These are phyloP conservation scores for Salix purpurea DNA, from an alignment of 345 rosid genomes.

Conservation along the genomic window DNA sequence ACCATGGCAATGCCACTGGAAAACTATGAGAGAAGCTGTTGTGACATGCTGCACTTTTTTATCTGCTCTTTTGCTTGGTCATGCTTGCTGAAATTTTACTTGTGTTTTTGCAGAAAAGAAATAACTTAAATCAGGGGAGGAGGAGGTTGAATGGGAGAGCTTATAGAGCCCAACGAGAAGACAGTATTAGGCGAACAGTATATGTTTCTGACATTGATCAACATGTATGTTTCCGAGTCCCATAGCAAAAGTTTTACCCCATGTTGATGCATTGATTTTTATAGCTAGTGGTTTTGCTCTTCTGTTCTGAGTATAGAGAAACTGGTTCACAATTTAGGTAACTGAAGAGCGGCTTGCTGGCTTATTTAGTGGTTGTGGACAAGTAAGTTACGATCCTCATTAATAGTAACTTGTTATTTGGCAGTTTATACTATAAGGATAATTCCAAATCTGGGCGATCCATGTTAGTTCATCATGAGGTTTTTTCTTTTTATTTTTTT, in stretches of 20 bases:
- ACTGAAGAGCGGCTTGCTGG: conserved; percentile 88
- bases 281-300: conserved; percentile 1
- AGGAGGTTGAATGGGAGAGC: conserved; percentile 57
- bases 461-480: neutral
- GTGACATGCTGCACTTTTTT: neutral
- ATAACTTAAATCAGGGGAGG: conserved; percentile 51
- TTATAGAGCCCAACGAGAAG: conserved; percentile 60
- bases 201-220: conserved; percentile 65
- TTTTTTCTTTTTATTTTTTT: neutral
- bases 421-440: neutral
- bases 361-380: conserved; percentile 70
- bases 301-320: conserved; percentile 3
- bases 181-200: conserved; percentile 56
- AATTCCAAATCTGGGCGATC: neutral
- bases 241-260: neutral
- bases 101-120: conserved; percentile 49
- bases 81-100: conserved; percentile 1
- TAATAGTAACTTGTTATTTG: neutral
- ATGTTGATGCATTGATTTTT: neutral
- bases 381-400: conserved; percentile 44
- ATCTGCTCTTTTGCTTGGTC: neutral
- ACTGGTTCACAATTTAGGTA: conserved; percentile 39
- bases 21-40: neutral
- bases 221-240: conserved; percentile 34
- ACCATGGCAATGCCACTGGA: neutral